These are phyloP conservation scores for Sapria himalayana DNA, from an alignment of 345 rosid genomes.

Conservation along the genomic window DNA sequence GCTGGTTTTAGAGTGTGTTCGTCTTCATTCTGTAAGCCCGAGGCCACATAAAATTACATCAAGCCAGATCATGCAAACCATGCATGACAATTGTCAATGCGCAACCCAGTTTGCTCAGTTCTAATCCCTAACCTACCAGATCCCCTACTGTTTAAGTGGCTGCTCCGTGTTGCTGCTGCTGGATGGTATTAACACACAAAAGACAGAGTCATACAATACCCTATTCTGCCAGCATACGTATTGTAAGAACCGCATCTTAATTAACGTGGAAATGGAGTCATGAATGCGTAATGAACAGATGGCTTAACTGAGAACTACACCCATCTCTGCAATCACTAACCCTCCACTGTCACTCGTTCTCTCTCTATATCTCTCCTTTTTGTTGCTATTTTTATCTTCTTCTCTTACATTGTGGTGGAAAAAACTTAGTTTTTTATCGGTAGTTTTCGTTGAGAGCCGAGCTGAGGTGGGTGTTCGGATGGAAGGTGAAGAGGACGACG, in stretches of 20 bases:
- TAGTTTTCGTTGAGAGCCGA: conserved; percentile 21
- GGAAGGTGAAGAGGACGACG: conserved; percentile 35
- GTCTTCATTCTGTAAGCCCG: too few relatives aligned
- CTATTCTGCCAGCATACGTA: background rate
- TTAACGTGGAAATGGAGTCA: conserved; percentile 9
- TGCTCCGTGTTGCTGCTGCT: too few relatives aligned
- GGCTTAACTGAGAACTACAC: conserved; percentile 26
- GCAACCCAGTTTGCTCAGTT: too few relatives aligned
- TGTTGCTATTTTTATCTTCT: conserved; percentile 20
- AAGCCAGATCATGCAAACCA: too few relatives aligned
- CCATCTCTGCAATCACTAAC: conserved; percentile 8
- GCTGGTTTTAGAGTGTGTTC: too few relatives aligned
- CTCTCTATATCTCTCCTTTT: conserved; percentile 25
- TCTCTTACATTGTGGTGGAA: conserved; percentile 15
- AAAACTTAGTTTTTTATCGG: conserved; percentile 10
- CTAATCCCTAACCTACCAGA: conserved; percentile 2
- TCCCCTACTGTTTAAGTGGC: too few relatives aligned
- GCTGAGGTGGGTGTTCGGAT: conserved; percentile 31
- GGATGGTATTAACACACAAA: too few relatives aligned
- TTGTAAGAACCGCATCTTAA: background rate
- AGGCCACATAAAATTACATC: too few relatives aligned
- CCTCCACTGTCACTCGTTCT: conserved; percentile 15
- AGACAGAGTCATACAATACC: conserved; percentile 2
- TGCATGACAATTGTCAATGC: too few relatives aligned
- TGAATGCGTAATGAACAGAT: conserved; percentile 47